These are phyloP conservation scores for Volutella citrinella DNA, from an alignment of 2,329 filamentous ascomycete species.

Conservation along the genomic window DNA sequence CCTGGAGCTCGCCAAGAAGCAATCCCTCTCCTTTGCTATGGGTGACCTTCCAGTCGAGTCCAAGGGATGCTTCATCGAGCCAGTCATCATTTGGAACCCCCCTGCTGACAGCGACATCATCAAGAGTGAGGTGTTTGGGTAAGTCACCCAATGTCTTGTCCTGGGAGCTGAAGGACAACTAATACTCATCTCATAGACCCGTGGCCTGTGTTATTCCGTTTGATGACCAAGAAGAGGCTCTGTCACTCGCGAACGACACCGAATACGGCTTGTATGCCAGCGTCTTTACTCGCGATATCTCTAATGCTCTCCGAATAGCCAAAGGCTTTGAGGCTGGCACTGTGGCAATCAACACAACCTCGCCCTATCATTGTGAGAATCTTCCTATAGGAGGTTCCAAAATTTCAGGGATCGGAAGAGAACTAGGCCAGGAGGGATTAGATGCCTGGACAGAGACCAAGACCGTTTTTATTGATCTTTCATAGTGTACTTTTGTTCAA, in stretches of 20 bases:
- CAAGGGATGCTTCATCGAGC: slow-evolving; percentile 70
- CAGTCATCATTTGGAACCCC: slow-evolving; percentile 62
- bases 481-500: too few species aligned
- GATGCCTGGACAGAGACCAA: neutral
- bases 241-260: slow-evolving; percentile 1
- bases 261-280: slow-evolving; percentile 1
- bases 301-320: neutral
- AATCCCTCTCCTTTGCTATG: neutral
- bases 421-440: neutral
- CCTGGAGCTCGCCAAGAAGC: neutral
- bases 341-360: neutral
- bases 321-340: neutral
- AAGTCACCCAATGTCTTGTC: too few species aligned
- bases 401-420: neutral
- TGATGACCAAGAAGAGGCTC: slow-evolving; percentile 38
- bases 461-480: too few species aligned
- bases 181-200: too few species aligned
- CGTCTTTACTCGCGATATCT: neutral
- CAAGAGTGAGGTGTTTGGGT: slow-evolving; percentile 82
- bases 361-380: neutral
- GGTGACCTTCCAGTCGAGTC: slow-evolving; percentile 19
- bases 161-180: too few species aligned
- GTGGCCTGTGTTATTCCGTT: slow-evolving; percentile 82
- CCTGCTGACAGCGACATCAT: slow-evolving; percentile 55
- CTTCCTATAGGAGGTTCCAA: neutral